Base-by-base conservation (phyloP, 805 yeast genomes). In the Ogataea chonburiensis region DNA sequence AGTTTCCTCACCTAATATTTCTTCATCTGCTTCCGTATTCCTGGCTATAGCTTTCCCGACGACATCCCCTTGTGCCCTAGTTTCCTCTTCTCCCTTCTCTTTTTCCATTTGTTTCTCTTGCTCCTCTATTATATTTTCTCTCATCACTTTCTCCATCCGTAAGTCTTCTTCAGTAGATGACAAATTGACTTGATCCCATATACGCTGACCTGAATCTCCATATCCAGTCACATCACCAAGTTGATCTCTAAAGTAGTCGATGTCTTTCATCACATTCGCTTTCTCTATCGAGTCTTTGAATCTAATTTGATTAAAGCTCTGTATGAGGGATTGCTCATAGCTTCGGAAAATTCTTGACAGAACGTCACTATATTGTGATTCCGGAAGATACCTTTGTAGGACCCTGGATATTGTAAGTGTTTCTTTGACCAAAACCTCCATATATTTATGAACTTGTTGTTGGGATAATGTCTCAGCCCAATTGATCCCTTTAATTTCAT, bases 371-470 rank as follows among this genome's bases (percentile, higher is more conserved):
- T 70, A 69, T 37, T 75, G 76, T 12, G 60, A 45, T 31, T 68
- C 68, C 0, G 83, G 77, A 24, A 83, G 60, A 50, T 79, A 78
- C 41, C 75, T 72, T 25, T 69, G 70, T 17, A 82, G 63, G 5
- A 79, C 81, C 41, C 75, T 72, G 2, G 79, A 66, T 17, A 84
- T 77, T 0, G 83, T 77, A n/a, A 68, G 50, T 0, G 86, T 79
- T 40, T 83, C 88, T 45, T 76, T 79, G 28, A 81, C 79, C 24
- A 83, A 57, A 2, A 71, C 69, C 39, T 72, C 79, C 85, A 83
- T 81, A 52, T 80, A 83, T 21, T 57, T 63, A 51, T 80, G 81
- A 28, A 77, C 77, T 34, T 70, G 74, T 10, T 63, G 68, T 7
- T 60, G 63, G 6, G 60, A 55, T 3, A 67, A 38, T 0, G 74